phyloP scores from a whole-genome alignment of 2,329 filamentous ascomycete species.

The Botrytis sinoallii region DNA sequence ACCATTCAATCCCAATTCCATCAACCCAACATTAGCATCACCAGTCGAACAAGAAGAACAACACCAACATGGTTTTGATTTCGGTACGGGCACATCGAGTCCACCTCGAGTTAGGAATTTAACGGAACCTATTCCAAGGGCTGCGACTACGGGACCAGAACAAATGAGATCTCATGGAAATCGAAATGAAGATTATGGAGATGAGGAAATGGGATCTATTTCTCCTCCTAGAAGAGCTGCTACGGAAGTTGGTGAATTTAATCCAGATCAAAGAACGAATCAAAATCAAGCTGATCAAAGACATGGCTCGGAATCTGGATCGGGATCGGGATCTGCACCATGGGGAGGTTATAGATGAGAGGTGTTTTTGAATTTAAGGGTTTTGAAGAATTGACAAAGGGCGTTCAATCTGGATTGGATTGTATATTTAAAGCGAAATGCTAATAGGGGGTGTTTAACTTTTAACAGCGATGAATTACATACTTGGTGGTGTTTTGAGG shows the following conservation, averaged over 20 bases:
- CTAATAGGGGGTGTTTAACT: not conserved
- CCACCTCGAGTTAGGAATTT: not conserved
- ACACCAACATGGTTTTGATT: not conserved
- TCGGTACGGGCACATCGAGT: not conserved
- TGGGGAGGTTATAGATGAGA: conserved; percentile 3
- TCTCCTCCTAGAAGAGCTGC: conserved; percentile 4
- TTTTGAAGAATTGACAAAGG: not conserved
- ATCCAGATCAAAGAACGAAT: not conserved
- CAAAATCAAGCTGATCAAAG: not conserved
- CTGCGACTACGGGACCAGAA: not conserved
- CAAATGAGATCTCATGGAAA: not conserved
- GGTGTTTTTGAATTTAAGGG: not conserved
- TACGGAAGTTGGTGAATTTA: conserved; percentile 6
- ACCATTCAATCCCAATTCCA: not conserved
- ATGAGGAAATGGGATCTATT: conserved; percentile 5
- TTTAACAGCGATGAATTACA: not conserved
- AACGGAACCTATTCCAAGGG: conserved; percentile 5
- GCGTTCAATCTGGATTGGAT: not conserved
- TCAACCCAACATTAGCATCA: not conserved
- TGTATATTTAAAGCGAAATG: not conserved
- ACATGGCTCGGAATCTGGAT: not conserved
- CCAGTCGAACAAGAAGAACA: not conserved
- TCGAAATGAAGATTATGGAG: conserved; percentile 1
- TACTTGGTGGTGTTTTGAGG: not conserved
- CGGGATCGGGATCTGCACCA: not conserved